Evolutionary conservation across 176 grass and related monocot species (phyloP).

Genomic region (Secale cereale): DNA sequence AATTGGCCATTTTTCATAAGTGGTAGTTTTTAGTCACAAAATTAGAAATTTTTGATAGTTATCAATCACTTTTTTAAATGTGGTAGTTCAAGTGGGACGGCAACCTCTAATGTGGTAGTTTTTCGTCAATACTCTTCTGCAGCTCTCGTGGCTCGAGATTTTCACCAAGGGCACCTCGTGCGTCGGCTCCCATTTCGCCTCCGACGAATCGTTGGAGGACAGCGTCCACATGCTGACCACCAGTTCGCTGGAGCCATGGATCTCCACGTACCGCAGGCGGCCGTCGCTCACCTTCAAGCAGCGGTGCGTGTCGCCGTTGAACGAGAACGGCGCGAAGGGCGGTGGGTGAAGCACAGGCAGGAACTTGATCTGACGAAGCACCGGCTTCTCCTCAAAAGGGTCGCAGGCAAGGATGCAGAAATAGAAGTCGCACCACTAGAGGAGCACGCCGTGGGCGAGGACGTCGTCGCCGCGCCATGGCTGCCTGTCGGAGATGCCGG

Average conservation of each 20-base stretch:
- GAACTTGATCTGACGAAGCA: background rate
- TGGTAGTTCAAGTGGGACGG: too few species aligned
- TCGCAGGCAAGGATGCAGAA: background rate
- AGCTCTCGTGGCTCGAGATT: too few species aligned
- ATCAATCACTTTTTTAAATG: too few species aligned
- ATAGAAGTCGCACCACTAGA: background rate
- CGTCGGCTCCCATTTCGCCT: too few species aligned
- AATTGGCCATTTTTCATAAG: too few species aligned
- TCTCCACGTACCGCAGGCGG: background rate
- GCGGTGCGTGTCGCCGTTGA: background rate
- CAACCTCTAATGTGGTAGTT: too few species aligned
- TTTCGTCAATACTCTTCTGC: too few species aligned
- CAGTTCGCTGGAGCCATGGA: background rate
- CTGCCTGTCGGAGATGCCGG: background rate
- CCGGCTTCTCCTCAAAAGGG: background rate
- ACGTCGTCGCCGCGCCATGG: background rate
- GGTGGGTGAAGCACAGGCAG: background rate
- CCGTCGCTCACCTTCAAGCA: background rate
- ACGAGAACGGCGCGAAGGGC: background rate
- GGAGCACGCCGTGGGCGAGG: background rate
- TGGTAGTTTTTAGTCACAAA: too few species aligned
- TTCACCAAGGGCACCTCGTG: too few species aligned
- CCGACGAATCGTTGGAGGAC: background rate
- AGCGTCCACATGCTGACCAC: background rate
- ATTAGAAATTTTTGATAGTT: too few species aligned